Evolutionary conservation across 139 green algal genomes (phyloP).

Genomic region (Chlamydomonas eustigma): DNA sequence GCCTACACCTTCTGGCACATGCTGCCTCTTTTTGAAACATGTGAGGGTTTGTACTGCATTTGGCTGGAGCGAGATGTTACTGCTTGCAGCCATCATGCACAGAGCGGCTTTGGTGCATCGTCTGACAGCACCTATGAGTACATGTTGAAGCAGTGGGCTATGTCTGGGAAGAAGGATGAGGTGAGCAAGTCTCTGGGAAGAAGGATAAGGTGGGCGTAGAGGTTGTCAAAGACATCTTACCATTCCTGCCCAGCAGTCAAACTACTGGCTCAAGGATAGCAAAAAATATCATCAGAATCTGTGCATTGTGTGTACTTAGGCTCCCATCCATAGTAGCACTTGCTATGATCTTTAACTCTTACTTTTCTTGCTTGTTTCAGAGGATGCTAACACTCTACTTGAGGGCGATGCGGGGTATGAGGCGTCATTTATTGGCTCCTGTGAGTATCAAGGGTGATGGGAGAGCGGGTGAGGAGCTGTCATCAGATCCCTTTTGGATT

Average conservation of each 20-base stretch:
- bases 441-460: neutral
- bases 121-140: slow-evolving; percentile 62
- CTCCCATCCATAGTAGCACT: too few relatives aligned
- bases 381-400: slow-evolving; percentile 44
- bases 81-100: too few relatives aligned
- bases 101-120: slow-evolving; percentile 20
- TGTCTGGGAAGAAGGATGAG: slow-evolving; percentile 20
- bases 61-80: slow-evolving; percentile 10
- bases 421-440: slow-evolving; percentile 9
- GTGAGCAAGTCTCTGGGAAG: too few relatives aligned
- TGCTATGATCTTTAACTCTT: too few relatives aligned
- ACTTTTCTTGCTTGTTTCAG: slow-evolving; percentile 10
- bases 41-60: slow-evolving; percentile 16
- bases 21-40: neutral
- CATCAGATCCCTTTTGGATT: neutral
- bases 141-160: slow-evolving; percentile 76
- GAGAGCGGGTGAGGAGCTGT: too few relatives aligned
- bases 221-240: too few relatives aligned
- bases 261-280: too few relatives aligned
- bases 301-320: too few relatives aligned
- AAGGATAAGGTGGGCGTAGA: too few relatives aligned
- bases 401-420: slow-evolving; percentile 49
- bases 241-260: too few relatives aligned
- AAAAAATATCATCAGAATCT: too few relatives aligned
- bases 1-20: slow-evolving; percentile 1